Evolutionary conservation across 306 rosid genomes (phyloP), one percentile per base, ranked within the genome.

Genomic region (Casuarina equisetifolia): DNA sequence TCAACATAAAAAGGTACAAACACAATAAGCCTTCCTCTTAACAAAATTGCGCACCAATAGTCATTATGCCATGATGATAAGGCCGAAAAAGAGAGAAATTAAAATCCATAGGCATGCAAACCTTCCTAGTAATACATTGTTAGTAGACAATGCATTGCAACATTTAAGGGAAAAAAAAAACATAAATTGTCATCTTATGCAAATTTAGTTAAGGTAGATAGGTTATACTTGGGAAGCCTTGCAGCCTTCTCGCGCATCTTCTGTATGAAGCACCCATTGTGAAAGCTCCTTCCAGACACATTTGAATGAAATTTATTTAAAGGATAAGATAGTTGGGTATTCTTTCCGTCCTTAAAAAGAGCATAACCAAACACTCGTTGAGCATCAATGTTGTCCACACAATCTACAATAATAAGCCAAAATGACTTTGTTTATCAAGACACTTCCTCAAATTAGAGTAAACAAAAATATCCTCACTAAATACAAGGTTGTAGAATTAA

Each of bases 201-300:
- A 77, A 4, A 84, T 57, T 48, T 35, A 50, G 32, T 17, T 74
- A 79, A 73, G 71, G 53, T 77, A 74, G 42, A 77, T 46, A 78
- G 76, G 36, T 36, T 38, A 57, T 92, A 94, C 98, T 86, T 92
- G 67, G 96, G 94, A 75, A 90, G 89, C 72, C 95, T 64, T 71
- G 92, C 89, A 61, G 97, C 93, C 79, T 94, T 94, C 79, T 88
- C 85, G 51, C 98, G 85, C 98, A 94, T 94, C 85, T 93, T 86
- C 84, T 86, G 96, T 83, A 94, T 89, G 87, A 94, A 94, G 78
- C 98, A 97, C 5, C 98, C 98, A 80, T 92, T 94, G 84, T 94
- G 98, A 75, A 94, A 94, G 91, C 98, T 92, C 84, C 98, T 90
- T 0, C 98, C 98, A 9, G 98, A 74, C 50, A 94, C 88, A 82